A percentile compares a stretch with the other conserved stretches of the same genome.
These are phyloP conservation scores for Lenwebbia sp. DNA, from an alignment of 345 rosid genomes.

Conservation along the genomic window DNA sequence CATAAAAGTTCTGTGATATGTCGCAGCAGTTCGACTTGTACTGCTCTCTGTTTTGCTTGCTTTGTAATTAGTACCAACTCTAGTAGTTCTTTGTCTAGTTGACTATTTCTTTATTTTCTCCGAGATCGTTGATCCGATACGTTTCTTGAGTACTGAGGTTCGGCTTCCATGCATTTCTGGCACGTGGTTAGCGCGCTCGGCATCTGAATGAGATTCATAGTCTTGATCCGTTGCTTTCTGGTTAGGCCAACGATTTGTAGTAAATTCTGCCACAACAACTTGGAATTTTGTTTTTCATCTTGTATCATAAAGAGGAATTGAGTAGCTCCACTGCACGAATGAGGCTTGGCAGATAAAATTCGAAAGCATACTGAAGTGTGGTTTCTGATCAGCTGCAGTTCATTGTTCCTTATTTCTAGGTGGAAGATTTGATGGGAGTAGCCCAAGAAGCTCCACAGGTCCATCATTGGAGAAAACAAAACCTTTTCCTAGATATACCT, in stretches of 20 bases:
- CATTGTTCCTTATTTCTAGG: background rate
- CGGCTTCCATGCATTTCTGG: background rate
- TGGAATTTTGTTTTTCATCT: background rate
- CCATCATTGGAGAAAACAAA: constrained; percentile 47
- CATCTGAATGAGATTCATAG: background rate
- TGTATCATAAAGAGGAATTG: background rate
- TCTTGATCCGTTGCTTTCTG: background rate
- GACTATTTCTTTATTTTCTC: background rate
- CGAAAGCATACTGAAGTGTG: background rate
- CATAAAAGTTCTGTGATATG: background rate
- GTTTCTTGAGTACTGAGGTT: background rate
- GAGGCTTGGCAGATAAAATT: background rate
- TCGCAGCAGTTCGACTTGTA: background rate
- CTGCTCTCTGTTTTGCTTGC: background rate
- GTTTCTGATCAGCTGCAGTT: background rate
- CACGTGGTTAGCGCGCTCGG: background rate
- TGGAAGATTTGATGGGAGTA: constrained; percentile 2
- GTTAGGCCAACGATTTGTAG: background rate
- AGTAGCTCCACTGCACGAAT: background rate
- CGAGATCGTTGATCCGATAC: background rate
- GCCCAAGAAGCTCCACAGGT: constrained; percentile 35
- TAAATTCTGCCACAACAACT: background rate
- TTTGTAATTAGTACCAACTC: background rate
- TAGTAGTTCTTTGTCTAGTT: background rate
- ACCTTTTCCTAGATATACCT: constrained; percentile 77